Base-by-base conservation (phyloP, 805 yeast species). In the Pichia nanzhaoensis region DNA sequence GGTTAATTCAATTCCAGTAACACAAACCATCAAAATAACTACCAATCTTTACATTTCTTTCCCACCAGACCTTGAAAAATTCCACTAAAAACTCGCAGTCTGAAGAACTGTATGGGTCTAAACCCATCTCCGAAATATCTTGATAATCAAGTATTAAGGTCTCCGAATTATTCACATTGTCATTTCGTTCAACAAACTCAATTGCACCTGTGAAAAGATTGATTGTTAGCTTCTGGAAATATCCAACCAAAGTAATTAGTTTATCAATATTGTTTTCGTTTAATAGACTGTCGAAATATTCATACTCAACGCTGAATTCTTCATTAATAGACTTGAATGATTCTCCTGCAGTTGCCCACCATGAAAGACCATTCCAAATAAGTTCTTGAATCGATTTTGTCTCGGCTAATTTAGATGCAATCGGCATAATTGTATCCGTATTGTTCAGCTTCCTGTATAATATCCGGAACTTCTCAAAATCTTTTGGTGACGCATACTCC, bases 291-390 rank as follows among this genome's bases (percentile, higher is more conserved):
- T 56, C 58, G 47, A 58, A 59, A 36, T 44, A 39, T 33, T 56
- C 64, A 40, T 43, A 48, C 37, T 73, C 78, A 17, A 65, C 47
- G 27, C 64, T 68, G 31, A 59, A 63, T 34, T 71, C 74, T 24
- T 65, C 68, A 38, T 66, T 49, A 64, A 18, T 57, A 20, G 59
- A 61, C 14, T 68, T 67, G 38, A 71, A 66, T 34, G 72, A 69
- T 48, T 80, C 84, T 8, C 93, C 95, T 1, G 93, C 91, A 27
- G 84, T 74, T 3, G 95, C 95, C 88, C 91, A 85, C 93, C 93
- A 85, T 18, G 84, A 66, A 47, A 84, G 73, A 1, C 89, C 89
- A 44, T 75, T 69, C 84, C 85, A 80, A 1, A 80, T 66, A 34
- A 74, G 66, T 52, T 78, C 81, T 44, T 69, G 67, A 74, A 84